These are phyloP conservation scores for Chlorociboria aeruginascens DNA, from an alignment of 495 filamentous ascomycete genomes.

Conservation along the genomic window DNA sequence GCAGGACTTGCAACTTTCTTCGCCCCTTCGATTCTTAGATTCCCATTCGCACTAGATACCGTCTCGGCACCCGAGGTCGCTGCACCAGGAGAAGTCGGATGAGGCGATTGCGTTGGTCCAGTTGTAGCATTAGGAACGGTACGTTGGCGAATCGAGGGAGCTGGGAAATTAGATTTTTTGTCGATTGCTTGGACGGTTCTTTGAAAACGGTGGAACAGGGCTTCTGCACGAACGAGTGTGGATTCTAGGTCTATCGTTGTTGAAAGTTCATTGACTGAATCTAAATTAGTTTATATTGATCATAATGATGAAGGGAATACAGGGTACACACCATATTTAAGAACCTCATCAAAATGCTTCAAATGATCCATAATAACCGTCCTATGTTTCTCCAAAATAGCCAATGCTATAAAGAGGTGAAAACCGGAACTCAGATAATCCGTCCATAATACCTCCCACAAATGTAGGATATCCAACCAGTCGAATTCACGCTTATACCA, in stretches of 20 bases:
- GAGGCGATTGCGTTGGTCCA: background rate
- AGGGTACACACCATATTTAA: slow-evolving; percentile 72
- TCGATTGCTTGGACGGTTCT: slow-evolving; percentile 80
- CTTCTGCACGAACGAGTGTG: slow-evolving; percentile 77
- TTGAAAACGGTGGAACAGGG: slow-evolving; percentile 78
- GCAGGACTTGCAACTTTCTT: slow-evolving; percentile 7
- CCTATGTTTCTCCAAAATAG: slow-evolving; percentile 91
- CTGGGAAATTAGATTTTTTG: slow-evolving; percentile 69
- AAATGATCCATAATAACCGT: slow-evolving; percentile 91
- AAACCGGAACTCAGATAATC: slow-evolving; percentile 80
- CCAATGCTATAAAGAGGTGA: slow-evolving; percentile 87
- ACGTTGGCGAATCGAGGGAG: slow-evolving; percentile 43
- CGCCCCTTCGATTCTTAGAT: background rate
- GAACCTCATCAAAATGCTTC: slow-evolving; percentile 88
- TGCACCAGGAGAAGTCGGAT: background rate
- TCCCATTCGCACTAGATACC: slow-evolving; percentile 7
- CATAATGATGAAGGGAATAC: background rate
- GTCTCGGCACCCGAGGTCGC: slow-evolving; percentile 7
- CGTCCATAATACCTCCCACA: slow-evolving; percentile 95
- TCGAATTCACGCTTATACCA: slow-evolving; percentile 98
- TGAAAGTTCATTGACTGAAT: slow-evolving; percentile 80
- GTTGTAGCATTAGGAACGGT: background rate
- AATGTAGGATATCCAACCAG: slow-evolving; percentile 71
- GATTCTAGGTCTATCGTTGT: slow-evolving; percentile 81
- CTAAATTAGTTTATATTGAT: background rate